Conservation (phyloP, 495 filamentous ascomycete species). For the Tuber magnatum region DNA sequence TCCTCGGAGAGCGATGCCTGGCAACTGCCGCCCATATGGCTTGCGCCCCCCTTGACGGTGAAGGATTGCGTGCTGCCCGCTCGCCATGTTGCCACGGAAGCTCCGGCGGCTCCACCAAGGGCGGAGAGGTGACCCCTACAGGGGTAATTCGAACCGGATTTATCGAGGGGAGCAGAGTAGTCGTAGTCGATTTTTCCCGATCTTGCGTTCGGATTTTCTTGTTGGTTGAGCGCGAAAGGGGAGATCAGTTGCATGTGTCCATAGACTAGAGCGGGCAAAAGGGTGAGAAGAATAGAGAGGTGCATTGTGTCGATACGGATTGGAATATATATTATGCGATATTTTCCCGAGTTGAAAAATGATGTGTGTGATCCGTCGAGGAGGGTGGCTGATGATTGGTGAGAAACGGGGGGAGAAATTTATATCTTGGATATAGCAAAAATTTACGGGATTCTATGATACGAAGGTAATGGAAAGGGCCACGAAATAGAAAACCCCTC, state of each 20-base stretch:
- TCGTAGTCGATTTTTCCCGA: slow-evolving; percentile 50
- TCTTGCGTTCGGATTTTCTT: slow-evolving; percentile 48
- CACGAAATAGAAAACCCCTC: neutral
- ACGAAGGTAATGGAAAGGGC: neutral
- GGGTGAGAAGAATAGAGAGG: slow-evolving; percentile 42
- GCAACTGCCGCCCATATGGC: slow-evolving; percentile 59
- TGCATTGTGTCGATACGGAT: neutral
- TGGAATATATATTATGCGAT: neutral
- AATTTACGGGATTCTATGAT: neutral
- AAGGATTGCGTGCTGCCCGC: slow-evolving; percentile 55
- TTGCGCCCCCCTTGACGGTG: slow-evolving; percentile 51
- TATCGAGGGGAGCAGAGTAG: slow-evolving; percentile 48
- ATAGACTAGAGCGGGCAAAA: slow-evolving; percentile 40
- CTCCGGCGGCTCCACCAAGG: slow-evolving; percentile 46
- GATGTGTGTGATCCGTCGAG: neutral
- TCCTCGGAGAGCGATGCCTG: slow-evolving; percentile 60
- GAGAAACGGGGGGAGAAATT: neutral
- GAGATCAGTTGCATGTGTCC: slow-evolving; percentile 57
- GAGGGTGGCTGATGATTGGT: neutral
- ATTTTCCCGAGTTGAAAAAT: neutral
- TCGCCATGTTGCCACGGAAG: slow-evolving; percentile 47
- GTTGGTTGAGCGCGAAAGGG: slow-evolving; percentile 51
- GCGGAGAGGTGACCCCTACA: slow-evolving; percentile 60
- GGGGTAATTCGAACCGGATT: slow-evolving; percentile 51
- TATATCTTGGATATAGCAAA: neutral